Evolutionary conservation across 768 basidiomycete genomes (phyloP).

Genomic region (Boletus insuetus): DNA sequence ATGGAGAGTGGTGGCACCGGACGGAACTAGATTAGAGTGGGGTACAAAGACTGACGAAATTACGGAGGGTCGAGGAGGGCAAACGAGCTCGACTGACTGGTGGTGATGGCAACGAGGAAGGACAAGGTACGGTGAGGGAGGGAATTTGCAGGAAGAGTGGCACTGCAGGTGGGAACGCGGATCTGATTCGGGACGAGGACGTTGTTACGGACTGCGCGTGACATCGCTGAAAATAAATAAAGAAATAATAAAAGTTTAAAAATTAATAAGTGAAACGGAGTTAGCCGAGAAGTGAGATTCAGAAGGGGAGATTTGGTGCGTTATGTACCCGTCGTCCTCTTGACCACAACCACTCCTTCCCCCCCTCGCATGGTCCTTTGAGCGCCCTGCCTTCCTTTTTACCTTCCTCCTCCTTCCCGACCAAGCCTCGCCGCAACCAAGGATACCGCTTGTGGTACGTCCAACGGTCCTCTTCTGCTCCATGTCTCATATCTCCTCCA

Average conservation of each 20-base stretch:
- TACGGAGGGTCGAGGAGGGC: background rate
- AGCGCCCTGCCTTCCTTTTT: constrained; percentile 26
- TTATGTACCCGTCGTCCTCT: constrained; percentile 32
- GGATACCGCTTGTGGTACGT: constrained; percentile 51
- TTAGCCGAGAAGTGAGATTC: constrained; percentile 29
- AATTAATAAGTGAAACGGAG: constrained; percentile 18
- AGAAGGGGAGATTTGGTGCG: constrained; percentile 13
- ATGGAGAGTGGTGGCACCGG: constrained; percentile 10
- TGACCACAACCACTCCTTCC: constrained; percentile 26
- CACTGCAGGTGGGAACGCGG: constrained; percentile 8
- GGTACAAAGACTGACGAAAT: background rate
- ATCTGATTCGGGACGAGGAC: constrained; percentile 3
- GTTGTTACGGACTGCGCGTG: constrained; percentile 11
- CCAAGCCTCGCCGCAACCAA: constrained; percentile 46
- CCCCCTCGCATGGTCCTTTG: constrained; percentile 37
- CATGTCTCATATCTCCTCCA: constrained; percentile 25
- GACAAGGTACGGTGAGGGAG: background rate
- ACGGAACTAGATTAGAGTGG: constrained; percentile 13
- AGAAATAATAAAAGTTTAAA: constrained; percentile 2
- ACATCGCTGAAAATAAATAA: constrained; percentile 27
- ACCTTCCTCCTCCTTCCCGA: constrained; percentile 34
- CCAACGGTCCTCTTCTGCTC: too few relatives aligned
- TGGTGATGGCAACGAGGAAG: constrained; percentile 1
- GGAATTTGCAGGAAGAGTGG: background rate
- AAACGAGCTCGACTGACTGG: constrained; percentile 7